Evolutionary conservation across 2,329 filamentous ascomycete genomes (phyloP).

Genomic region (Aspergillus tamarii): DNA sequence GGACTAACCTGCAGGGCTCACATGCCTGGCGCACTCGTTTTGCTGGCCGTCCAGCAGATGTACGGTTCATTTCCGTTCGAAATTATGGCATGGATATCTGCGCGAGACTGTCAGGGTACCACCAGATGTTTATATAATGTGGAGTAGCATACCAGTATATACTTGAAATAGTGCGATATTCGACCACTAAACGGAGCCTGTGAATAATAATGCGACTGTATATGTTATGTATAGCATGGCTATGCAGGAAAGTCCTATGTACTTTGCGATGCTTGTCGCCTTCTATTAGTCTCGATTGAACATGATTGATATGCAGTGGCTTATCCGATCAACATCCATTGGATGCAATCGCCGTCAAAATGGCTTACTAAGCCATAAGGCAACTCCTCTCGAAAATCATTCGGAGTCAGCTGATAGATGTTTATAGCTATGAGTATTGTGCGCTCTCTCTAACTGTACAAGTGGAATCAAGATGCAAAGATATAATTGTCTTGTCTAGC

Average conservation of each 20-base stretch:
- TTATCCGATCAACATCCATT: neutral
- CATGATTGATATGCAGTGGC: neutral
- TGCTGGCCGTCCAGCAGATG: constrained; percentile 29
- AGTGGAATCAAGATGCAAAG: neutral
- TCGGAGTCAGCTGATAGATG: neutral
- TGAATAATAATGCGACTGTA: neutral
- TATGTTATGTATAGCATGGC: neutral
- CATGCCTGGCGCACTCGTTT: constrained; percentile 47
- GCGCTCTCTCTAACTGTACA: neutral
- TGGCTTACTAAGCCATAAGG: neutral
- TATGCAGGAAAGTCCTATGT: neutral
- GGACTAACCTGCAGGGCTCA: constrained; percentile 45
- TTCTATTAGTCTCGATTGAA: neutral
- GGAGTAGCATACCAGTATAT: neutral
- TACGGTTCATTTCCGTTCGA: constrained; percentile 9
- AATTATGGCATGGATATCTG: neutral
- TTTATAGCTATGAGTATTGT: neutral
- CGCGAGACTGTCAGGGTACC: neutral
- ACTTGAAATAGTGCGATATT: neutral
- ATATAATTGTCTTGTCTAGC: neutral
- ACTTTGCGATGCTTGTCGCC: neutral
- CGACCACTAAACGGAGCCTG: neutral
- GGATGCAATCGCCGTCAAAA: neutral
- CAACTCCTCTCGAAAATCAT: neutral
- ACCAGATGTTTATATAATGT: neutral